Percentiles rank a stretch among this genome's conserved stretches.
phyloP scores from a whole-genome alignment of 2,329 filamentous ascomycete genomes.

The Fusarium temperatum region DNA sequence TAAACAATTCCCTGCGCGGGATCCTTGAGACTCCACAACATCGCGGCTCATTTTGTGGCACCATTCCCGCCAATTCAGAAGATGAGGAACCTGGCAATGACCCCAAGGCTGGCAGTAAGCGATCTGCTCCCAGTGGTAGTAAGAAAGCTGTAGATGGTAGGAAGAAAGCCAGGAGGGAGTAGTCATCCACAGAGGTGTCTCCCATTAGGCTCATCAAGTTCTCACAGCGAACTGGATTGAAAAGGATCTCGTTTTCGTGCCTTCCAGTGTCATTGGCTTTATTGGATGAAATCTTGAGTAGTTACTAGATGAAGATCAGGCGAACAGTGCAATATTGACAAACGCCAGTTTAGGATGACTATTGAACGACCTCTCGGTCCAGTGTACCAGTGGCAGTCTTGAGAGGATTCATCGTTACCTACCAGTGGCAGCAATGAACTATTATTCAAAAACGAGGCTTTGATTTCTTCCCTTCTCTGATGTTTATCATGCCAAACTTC shows the following conservation, averaged over 20 bases:
- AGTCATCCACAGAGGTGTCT: no score
- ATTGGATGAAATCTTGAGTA: accelerated
- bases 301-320: accelerated
- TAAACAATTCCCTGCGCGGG: neutral
- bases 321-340: neutral
- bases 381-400: neutral
- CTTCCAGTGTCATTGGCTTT: no score
- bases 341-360: neutral
- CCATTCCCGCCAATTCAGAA: accelerated
- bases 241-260: accelerated
- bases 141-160: accelerated
- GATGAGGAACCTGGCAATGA: no score
- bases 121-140: no score
- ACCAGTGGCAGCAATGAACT: neutral
- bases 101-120: neutral
- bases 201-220: no score
- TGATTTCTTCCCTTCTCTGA: neutral
- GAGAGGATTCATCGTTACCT: neutral
- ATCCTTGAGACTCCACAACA: no score
- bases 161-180: accelerated
- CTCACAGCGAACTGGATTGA: no score
- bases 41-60: no score
- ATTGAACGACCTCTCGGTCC: neutral
- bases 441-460: no score
- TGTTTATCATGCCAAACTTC: neutral